A percentile compares a stretch with the other conserved stretches of the same genome.
Evolutionary conservation across 2,329 filamentous ascomycete species (phyloP).

Genomic region (Alternaria rosae): DNA sequence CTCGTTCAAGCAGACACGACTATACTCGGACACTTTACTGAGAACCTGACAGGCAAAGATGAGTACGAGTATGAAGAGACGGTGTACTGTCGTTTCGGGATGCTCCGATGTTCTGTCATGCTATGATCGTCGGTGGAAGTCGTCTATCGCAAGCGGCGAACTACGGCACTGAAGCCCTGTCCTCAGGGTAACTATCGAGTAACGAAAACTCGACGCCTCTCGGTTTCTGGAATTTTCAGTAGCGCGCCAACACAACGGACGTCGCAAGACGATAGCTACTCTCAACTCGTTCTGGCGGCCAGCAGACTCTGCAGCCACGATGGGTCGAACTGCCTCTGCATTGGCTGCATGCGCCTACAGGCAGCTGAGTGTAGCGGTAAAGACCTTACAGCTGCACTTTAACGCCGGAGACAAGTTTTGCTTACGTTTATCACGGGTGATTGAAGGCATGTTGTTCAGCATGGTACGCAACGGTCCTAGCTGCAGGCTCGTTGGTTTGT

Average conservation of each 20-base stretch:
- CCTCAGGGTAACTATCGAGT: conserved; percentile 42
- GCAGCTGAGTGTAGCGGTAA: conserved; percentile 14
- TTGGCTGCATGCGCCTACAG: conserved; percentile 12
- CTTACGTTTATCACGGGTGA: conserved; percentile 20
- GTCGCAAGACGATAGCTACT: conserved; percentile 6
- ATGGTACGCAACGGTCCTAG: conserved; percentile 6
- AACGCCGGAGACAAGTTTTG: conserved; percentile 17
- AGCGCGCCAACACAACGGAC: conserved; percentile 21
- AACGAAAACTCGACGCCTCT: conserved; percentile 34
- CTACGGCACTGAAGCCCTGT: conserved; percentile 24
- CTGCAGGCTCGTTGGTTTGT: conserved; percentile 9
- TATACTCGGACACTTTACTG: background rate
- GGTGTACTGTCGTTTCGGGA: background rate
- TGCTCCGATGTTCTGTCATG: background rate
- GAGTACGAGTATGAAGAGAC: background rate
- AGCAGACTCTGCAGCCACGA: conserved; percentile 13
- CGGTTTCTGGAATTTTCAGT: conserved; percentile 12
- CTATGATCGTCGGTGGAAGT: background rate
- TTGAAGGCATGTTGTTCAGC: conserved; percentile 6
- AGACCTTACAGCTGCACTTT: conserved; percentile 14
- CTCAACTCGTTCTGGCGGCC: conserved; percentile 7
- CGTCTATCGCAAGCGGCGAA: conserved; percentile 20
- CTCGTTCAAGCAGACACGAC: background rate
- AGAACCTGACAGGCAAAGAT: background rate
- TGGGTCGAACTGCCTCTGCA: conserved; percentile 9